A percentile compares a stretch with the other conserved stretches of the same genome.
Evolutionary conservation across 2,329 filamentous ascomycete species (phyloP).

Genomic region (Colletotrichum endophyticum): DNA sequence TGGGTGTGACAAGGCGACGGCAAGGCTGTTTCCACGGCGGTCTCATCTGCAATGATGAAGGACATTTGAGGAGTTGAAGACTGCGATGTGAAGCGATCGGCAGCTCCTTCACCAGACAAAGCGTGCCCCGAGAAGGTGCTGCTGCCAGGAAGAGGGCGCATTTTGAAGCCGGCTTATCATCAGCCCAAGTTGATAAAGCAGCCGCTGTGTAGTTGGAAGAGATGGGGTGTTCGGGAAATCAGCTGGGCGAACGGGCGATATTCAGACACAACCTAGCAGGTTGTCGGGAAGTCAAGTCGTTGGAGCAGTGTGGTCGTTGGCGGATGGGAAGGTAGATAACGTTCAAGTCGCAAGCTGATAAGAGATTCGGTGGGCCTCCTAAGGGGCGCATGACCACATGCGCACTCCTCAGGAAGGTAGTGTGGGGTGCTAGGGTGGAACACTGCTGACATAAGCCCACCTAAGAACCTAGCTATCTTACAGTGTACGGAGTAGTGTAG

Average conservation of each 20-base stretch:
- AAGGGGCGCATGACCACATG: background rate
- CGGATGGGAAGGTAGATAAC: background rate
- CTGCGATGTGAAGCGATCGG: slow-evolving; percentile 13
- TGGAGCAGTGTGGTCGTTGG: background rate
- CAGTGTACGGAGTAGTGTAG: too few species aligned
- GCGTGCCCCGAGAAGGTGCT: slow-evolving; percentile 37
- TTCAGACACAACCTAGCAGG: background rate
- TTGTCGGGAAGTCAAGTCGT: background rate
- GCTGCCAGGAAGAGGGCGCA: slow-evolving; percentile 53
- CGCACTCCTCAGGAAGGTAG: background rate
- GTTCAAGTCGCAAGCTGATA: background rate
- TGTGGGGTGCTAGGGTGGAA: background rate
- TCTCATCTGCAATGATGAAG: slow-evolving; percentile 57
- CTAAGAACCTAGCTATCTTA: background rate
- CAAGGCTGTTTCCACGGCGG: slow-evolving; percentile 46
- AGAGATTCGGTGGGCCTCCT: background rate
- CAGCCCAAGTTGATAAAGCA: background rate
- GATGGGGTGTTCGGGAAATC: background rate
- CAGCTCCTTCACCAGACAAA: background rate
- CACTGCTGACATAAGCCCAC: background rate
- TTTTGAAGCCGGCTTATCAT: slow-evolving; percentile 25
- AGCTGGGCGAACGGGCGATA: background rate
- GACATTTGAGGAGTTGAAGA: slow-evolving; percentile 51
- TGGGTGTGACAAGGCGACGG: slow-evolving; percentile 26
- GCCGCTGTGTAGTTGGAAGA: background rate